Evolutionary conservation across 2,329 filamentous ascomycete genomes (phyloP), one percentile per base, ranked within the genome.

Genomic region (Aspergillus quadricinctus): DNA sequence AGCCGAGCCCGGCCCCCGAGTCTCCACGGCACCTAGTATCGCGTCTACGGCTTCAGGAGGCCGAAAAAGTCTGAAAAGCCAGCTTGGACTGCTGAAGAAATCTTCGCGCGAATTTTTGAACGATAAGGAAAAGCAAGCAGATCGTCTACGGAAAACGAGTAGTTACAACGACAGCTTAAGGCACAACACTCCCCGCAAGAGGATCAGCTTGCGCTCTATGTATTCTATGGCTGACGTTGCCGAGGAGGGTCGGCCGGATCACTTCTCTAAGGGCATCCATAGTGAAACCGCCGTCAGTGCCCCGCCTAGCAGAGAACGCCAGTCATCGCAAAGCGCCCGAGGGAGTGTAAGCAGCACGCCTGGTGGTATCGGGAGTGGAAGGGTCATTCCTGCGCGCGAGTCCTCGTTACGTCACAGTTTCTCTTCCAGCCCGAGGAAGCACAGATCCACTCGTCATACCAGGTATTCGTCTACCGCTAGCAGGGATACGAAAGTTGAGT

Each of bases 301-400:
- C n/a, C 61, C 66, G 45, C 64, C 66, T 11, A 62, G 57, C 17
- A 62, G 62, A 41, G 77, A 76, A 53, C 71, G 76, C 52, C 76
- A 73, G 11, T 68, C 67, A 4, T 58, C 65, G 46, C 66, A 69
- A 53, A 65, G 60, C 48, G 61, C 63, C 2, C 63, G 64, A 3
- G 69, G 70, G 7, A 59, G 60, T 40, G 55, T 58, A 35, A 60
- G 63, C 25, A 64, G 61, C 50, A 73, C 68, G 31, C 72, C 71
- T 21, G 69, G 72, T 27, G 68, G 69, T 7, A 72, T 77, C 62
- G 67, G 75, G 27, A 80, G 75, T 53, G 79, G 81, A 2, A 77
- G 81, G 50, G 72, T 80, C 7, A 89, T 91, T 53, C 88, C 88
- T 0, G 72, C 79, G 7, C 81, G 87, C 55, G 87, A 89, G 54